These are phyloP conservation scores for Metschnikowia colocasiae DNA, from an alignment of 805 yeast species.

Conservation along the genomic window DNA sequence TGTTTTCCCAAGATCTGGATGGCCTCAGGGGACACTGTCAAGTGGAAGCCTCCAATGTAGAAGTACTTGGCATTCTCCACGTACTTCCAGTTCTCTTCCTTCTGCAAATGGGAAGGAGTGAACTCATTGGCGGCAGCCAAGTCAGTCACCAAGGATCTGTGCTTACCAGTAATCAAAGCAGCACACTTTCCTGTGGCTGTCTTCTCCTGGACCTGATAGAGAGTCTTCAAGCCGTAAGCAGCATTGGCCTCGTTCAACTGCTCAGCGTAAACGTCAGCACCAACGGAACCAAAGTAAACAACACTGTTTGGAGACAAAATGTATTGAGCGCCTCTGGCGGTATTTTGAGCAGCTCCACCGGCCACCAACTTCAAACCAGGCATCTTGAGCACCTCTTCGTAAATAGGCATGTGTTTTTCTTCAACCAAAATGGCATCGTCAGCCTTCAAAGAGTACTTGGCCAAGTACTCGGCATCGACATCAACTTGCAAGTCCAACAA, in stretches of 20 bases:
- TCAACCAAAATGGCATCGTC: slow-evolving; percentile 91
- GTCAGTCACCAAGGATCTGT: slow-evolving; percentile 94
- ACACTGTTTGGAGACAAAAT: slow-evolving; percentile 77
- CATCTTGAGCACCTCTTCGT: slow-evolving; percentile 65
- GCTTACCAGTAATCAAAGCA: slow-evolving; percentile 79
- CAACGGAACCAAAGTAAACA: slow-evolving; percentile 94
- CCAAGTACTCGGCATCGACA: slow-evolving; percentile 63
- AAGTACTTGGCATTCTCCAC: slow-evolving; percentile 78
- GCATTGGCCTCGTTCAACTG: slow-evolving; percentile 78
- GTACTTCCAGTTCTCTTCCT: slow-evolving; percentile 82
- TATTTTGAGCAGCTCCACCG: slow-evolving; percentile 99
- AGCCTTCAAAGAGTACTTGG: slow-evolving; percentile 78
- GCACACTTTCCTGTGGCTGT: slow-evolving; percentile 97
- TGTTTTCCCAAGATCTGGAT: slow-evolving; percentile 86
- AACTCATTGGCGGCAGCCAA: slow-evolving; percentile 98
- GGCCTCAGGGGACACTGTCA: slow-evolving; percentile 96
- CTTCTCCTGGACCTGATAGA: slow-evolving; percentile 74
- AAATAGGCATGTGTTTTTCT: slow-evolving; percentile 81
- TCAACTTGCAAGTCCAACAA: slow-evolving; percentile 82
- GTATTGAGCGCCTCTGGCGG: slow-evolving; percentile 98
- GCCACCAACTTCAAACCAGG: slow-evolving; percentile 72
- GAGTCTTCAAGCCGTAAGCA: slow-evolving; percentile 81
- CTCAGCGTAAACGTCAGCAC: slow-evolving; percentile 84
- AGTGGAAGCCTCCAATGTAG: slow-evolving; percentile 99
- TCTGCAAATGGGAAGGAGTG: slow-evolving; percentile 81